Evolutionary conservation across 208 protist species (phyloP), one percentile per base, ranked within the genome.

Genomic region (Angomonas desouzai): DNA sequence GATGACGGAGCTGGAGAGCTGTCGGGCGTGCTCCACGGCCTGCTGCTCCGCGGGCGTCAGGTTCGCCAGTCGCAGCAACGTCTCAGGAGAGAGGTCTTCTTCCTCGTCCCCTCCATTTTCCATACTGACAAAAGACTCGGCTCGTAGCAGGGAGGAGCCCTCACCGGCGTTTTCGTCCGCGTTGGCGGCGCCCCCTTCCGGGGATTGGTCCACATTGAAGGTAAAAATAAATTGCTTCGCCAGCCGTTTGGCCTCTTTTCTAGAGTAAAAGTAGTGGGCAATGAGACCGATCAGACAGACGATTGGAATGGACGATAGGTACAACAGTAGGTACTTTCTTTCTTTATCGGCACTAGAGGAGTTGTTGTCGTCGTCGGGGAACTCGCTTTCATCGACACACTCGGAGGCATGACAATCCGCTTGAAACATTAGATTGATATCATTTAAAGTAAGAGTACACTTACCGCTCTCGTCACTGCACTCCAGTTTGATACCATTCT

Each of bases 381-480:
- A 94, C 55, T 53, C 18, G 16, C 28, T 33, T 30, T 64, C 67
- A 59, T 90, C 72, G n/a, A 90, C 74, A 62, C 89, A 95, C 70
- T 95, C 85, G 20, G 79, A 72, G 28, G 82, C 85, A 33, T 57
- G 66, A 49, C 89, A 95, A 32, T 83, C 47, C 7, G 75, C 77
- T 33, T 92, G 67, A 61, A 95, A 88, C 3, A 90, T 48, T 33
- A 92, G 65, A 7, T 68, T 47, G 40, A 91, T 40, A 62, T 95
- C 89, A 0, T 56, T 48, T 23, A 92, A 66, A 18, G 70, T 81
- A 2, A 95, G 70, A 60, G 69, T 34, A 63, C 89, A 95, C 4
- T 2, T 22, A 1, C 66, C 57, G 62, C 28, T 66, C 28, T 49
- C 32, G 25, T 72, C 47, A 38, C 57, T 64, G 64, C 89, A 95